These are phyloP conservation scores for Epichloe gansuensis DNA, from an alignment of 2,329 filamentous ascomycete species.

Conservation along the genomic window DNA sequence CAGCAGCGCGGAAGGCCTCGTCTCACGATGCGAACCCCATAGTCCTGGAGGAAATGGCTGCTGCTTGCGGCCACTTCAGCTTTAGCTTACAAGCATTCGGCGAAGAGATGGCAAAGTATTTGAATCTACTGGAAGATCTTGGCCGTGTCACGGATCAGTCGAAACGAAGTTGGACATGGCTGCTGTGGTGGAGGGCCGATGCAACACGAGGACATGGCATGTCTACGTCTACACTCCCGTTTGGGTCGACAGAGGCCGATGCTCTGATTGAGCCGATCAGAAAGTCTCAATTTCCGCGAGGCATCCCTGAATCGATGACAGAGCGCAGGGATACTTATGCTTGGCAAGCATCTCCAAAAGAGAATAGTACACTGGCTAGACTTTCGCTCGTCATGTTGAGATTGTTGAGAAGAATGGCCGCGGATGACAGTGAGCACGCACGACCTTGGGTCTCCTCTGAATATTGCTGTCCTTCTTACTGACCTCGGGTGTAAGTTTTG, in stretches of 20 bases:
- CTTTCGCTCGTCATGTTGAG: slow-evolving; percentile 29
- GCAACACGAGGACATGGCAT: slow-evolving; percentile 1
- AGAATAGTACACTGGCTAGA: slow-evolving; percentile 25
- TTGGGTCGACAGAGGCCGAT: slow-evolving; percentile 21
- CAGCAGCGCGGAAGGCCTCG: slow-evolving; percentile 50
- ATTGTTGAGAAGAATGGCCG: slow-evolving; percentile 28
- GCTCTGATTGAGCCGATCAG: slow-evolving; percentile 27
- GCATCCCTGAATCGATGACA: slow-evolving; percentile 36
- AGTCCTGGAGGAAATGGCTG: slow-evolving; percentile 83
- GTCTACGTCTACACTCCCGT: slow-evolving; percentile 11
- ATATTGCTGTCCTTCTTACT: not conserved
- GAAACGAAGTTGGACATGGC: slow-evolving; percentile 60
- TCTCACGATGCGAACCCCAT: slow-evolving; percentile 60
- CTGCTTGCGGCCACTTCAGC: slow-evolving; percentile 84
- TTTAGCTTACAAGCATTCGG: slow-evolving; percentile 79
- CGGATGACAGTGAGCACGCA: slow-evolving; percentile 33
- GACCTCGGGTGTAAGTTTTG: slow-evolving; percentile 24
- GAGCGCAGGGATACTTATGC: slow-evolving; percentile 32
- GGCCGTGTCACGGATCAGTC: slow-evolving; percentile 53
- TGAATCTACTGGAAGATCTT: slow-evolving; percentile 69
- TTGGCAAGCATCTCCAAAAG: slow-evolving; percentile 33
- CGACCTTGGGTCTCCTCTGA: not conserved
- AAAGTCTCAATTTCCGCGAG: slow-evolving; percentile 34
- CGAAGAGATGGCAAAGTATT: slow-evolving; percentile 67
- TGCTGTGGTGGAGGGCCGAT: slow-evolving; percentile 52